These are phyloP conservation scores for Lophium mytilinum DNA, from an alignment of 495 filamentous ascomycete species.

Conservation along the genomic window DNA sequence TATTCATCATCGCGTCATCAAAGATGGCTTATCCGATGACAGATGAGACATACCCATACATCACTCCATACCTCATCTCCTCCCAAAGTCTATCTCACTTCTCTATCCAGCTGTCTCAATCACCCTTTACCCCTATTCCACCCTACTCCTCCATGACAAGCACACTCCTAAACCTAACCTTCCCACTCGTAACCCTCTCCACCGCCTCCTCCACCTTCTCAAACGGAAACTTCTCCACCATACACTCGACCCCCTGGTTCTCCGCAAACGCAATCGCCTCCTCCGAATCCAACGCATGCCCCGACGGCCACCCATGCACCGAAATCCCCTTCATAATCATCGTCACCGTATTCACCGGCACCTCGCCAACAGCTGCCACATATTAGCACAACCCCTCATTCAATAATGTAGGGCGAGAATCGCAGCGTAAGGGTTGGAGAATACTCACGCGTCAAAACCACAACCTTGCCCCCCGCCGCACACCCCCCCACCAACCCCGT, in stretches of 20 bases:
- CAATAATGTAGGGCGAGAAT: background rate
- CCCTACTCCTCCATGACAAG: slow-evolving; percentile 39
- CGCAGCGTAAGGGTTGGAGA: background rate
- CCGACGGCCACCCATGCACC: slow-evolving; percentile 55
- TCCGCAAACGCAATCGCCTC: slow-evolving; percentile 57
- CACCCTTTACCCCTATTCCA: background rate
- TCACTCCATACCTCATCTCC: background rate
- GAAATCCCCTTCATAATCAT: slow-evolving; percentile 45
- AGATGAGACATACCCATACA: background rate
- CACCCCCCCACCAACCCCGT: slow-evolving; percentile 47
- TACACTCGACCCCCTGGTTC: slow-evolving; percentile 49
- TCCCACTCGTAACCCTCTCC: slow-evolving; percentile 37
- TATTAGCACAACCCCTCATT: background rate
- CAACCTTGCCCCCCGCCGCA: slow-evolving; percentile 49
- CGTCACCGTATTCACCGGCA: slow-evolving; percentile 42
- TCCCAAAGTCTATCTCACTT: background rate
- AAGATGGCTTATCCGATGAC: too few species aligned
- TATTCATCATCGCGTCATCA: background rate
- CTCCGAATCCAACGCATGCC: slow-evolving; percentile 55
- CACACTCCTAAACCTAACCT: slow-evolving; percentile 40
- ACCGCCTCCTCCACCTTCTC: slow-evolving; percentile 44
- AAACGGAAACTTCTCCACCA: slow-evolving; percentile 56
- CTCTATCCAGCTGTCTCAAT: background rate
- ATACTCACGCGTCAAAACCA: slow-evolving; percentile 46
- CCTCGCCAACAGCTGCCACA: slow-evolving; percentile 38